These are phyloP conservation scores for Irineochytrium annulatum DNA, from an alignment of 192 early-diverging fungal genomes.

Conservation along the genomic window DNA sequence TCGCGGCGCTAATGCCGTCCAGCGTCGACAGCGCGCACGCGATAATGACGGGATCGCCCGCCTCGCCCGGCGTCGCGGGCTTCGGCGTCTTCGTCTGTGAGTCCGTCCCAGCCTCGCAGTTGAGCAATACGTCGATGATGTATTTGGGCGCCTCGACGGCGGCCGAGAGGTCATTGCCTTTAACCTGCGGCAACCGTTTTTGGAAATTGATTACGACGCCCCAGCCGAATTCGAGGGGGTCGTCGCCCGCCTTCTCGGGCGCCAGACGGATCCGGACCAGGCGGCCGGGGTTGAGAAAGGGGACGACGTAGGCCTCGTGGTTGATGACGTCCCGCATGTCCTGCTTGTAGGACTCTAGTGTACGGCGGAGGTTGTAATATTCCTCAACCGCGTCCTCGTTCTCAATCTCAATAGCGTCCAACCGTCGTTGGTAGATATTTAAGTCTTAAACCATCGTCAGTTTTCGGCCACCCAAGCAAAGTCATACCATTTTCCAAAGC, in stretches of 20 bases:
- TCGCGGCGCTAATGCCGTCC: constrained; percentile 68
- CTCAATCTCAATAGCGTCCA: constrained; percentile 54
- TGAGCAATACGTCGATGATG: constrained; percentile 81
- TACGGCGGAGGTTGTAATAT: constrained; percentile 73
- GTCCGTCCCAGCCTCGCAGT: constrained; percentile 66
- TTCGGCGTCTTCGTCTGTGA: constrained; percentile 44
- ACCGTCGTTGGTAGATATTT: constrained; percentile 51
- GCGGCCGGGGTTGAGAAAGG: constrained; percentile 84
- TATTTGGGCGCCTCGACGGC: constrained; percentile 50
- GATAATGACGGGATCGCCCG: constrained; percentile 68
- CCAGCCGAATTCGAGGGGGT: constrained; percentile 81
- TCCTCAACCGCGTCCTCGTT: constrained; percentile 65
- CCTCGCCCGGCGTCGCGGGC: constrained; percentile 49
- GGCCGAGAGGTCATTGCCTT: constrained; percentile 25
- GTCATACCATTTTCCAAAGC: constrained; percentile 57
- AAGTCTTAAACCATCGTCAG: neutral
- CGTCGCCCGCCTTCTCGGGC: constrained; percentile 13
- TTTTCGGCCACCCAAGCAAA: constrained; percentile 7
- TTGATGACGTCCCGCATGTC: constrained; percentile 75
- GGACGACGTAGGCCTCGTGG: constrained; percentile 75
- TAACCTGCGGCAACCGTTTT: constrained; percentile 44
- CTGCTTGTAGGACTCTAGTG: constrained; percentile 57
- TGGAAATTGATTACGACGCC: constrained; percentile 77
- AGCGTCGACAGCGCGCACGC: constrained; percentile 73
- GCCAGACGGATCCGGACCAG: constrained; percentile 52